Evolutionary conservation across 768 basidiomycete genomes (phyloP), one percentile per base, ranked within the genome.

Genomic region (Russula virescens): DNA sequence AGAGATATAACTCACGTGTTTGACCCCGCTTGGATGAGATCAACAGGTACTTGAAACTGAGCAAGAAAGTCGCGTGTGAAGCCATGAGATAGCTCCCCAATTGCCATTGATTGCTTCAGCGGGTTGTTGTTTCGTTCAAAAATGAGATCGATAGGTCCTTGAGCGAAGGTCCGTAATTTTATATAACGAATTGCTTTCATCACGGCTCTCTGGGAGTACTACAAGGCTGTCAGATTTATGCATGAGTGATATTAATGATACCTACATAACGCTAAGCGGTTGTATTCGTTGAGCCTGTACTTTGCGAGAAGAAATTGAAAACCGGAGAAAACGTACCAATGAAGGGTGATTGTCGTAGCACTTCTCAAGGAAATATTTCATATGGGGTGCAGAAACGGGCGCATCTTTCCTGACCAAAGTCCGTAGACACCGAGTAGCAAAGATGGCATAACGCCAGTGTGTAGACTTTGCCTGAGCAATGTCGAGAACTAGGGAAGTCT

Each of bases 401-500:
- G 69, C 69, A 71, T 94, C 91, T 2, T 83, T 82, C 21, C 90
- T 78, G 51, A 91, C 77, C 16, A 92, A 74, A 3, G 88, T 82
- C 28, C 88, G 80, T 18, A 92, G 75, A 69, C 83, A 82, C 59
- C 87, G 79, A 31, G 85, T 77, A 11, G 89, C 88, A 42, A 84
- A 83, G 46, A 91, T 87, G 7, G 78, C 76, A 70, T 94, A 94
- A 59, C 84, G 81, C 91, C 91, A 92, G 70, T 94, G 91, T 5
- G 87, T 91, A 18, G 76, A 73, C 3, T 80, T 67, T 28, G 83
- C 82, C 23, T 81, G 78, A 1, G 83, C 89, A 42, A 89, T 78
- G 31, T 80, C 77, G 35, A 89, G 72, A 19, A 88, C 75, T 25
- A 76, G 67, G 0, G 73, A 67, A 5, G 73, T 77, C 82, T 81